Evolutionary conservation across 148 eudicot genomes (phyloP).

Genomic region (Fagopyrum homotropicum): DNA sequence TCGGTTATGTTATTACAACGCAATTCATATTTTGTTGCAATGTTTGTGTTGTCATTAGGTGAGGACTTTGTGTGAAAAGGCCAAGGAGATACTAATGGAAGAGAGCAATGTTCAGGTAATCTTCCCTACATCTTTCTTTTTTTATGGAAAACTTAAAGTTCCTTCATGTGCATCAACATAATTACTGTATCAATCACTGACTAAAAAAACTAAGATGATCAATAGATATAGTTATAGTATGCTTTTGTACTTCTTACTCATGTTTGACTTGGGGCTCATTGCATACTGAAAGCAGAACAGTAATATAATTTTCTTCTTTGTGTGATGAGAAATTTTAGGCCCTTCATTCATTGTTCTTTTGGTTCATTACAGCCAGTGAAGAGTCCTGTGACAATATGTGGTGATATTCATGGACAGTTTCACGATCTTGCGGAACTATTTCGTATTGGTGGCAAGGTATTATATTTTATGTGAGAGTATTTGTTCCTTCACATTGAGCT

Average conservation of each 20-base stretch:
- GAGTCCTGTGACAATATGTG: constrained; percentile 96
- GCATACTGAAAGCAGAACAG: background rate
- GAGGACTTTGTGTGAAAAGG: constrained; percentile 73
- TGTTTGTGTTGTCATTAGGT: constrained; percentile 42
- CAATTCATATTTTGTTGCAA: background rate
- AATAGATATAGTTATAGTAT: background rate
- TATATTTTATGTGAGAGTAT: background rate
- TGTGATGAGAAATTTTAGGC: background rate
- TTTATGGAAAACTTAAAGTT: background rate
- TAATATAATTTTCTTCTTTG: background rate
- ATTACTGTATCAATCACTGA: background rate
- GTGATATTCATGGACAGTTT: constrained; percentile 97
- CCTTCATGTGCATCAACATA: background rate
- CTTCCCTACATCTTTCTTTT: background rate
- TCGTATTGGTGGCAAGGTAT: constrained; percentile 92
- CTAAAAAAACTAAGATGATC: background rate
- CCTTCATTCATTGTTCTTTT: constrained; percentile 11
- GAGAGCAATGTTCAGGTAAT: constrained; percentile 95
- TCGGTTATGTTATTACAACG: background rate
- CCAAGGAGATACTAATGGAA: constrained; percentile 88
- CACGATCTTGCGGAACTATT: constrained; percentile 98
- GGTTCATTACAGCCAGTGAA: constrained; percentile 71
- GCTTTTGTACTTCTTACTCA: background rate
- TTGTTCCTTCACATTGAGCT: background rate
- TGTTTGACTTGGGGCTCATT: background rate